Evolutionary conservation across 108 stramenopile genomes (phyloP).

Genomic region (Nitzschia palea): DNA sequence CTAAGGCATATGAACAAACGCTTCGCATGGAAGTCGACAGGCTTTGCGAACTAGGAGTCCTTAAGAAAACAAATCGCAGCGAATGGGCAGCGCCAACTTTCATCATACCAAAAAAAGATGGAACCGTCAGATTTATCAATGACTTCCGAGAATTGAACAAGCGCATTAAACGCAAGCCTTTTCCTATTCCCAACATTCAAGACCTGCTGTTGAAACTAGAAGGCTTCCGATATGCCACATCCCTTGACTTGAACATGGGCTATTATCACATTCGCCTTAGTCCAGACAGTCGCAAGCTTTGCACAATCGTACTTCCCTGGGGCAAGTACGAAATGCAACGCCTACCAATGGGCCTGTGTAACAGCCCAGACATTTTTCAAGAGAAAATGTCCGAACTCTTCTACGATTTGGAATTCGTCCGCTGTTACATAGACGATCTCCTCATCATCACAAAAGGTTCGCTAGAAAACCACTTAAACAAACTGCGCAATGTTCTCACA

Average conservation of each 20-base stretch:
- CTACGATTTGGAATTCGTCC: conserved; percentile 12
- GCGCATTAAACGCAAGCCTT: conserved; percentile 34
- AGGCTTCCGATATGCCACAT: conserved; percentile 43
- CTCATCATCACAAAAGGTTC: conserved; percentile 23
- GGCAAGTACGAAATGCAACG: too few relatives aligned
- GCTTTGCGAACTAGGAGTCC: neutral
- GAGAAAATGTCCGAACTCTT: conserved; percentile 24
- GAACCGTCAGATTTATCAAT: conserved; percentile 37
- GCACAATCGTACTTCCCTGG: too few relatives aligned
- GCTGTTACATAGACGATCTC: conserved; percentile 28
- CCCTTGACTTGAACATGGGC: too few relatives aligned
- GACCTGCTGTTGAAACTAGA: conserved; percentile 23
- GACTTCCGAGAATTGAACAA: conserved; percentile 45
- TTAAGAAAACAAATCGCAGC: neutral
- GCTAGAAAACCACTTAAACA: conserved; percentile 12
- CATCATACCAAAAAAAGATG: conserved; percentile 47
- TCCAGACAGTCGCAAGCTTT: too few relatives aligned
- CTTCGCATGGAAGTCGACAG: neutral
- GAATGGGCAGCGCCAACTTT: conserved; percentile 31
- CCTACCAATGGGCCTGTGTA: conserved; percentile 35
- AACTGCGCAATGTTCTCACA: conserved; percentile 6
- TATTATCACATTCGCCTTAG: too few relatives aligned
- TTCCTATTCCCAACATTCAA: conserved; percentile 44
- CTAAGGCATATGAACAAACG: neutral
- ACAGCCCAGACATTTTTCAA: conserved; percentile 31